A percentile compares a stretch with the other conserved stretches of the same genome.
These are phyloP conservation scores for Boehmeria nivea DNA, from an alignment of 306 rosid genomes.

Conservation along the genomic window DNA sequence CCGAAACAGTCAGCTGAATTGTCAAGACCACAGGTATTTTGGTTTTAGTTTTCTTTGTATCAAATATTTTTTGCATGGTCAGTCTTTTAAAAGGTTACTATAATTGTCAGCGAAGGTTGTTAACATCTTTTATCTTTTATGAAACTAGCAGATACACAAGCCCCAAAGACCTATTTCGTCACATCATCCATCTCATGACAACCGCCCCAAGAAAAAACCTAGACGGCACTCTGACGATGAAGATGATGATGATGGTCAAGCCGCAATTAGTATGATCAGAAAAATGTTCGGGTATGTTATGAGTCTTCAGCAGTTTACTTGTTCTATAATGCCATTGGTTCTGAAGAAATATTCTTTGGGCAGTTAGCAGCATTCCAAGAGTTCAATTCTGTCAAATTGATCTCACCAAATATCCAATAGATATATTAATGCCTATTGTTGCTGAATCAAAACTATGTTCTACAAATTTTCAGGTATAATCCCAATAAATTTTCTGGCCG, in stretches of 20 bases:
- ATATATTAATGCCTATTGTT: neutral
- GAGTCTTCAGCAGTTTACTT: too few relatives aligned
- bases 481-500: constrained; percentile 37
- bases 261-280: constrained; percentile 56
- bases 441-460: neutral
- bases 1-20: constrained; percentile 48
- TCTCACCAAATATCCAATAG: too few relatives aligned
- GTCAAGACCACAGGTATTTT: constrained; percentile 55
- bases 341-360: neutral
- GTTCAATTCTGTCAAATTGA: too few relatives aligned
- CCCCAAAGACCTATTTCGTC: constrained; percentile 51
- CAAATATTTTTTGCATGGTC: neutral
- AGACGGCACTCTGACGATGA: constrained; percentile 43
- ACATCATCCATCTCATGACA: constrained; percentile 33
- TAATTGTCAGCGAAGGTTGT: too few relatives aligned
- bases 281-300: constrained; percentile 46
- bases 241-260: constrained; percentile 30
- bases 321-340: neutral
- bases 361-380: too few relatives aligned
- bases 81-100: neutral
- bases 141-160: constrained; percentile 50
- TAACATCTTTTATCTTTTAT: too few relatives aligned
- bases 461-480: constrained; percentile 48
- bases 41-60: neutral
- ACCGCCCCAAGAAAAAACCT: constrained; percentile 58